These are phyloP conservation scores for Cyberlindnera subsufficiens DNA, from an alignment of 805 yeast species.

Conservation along the genomic window DNA sequence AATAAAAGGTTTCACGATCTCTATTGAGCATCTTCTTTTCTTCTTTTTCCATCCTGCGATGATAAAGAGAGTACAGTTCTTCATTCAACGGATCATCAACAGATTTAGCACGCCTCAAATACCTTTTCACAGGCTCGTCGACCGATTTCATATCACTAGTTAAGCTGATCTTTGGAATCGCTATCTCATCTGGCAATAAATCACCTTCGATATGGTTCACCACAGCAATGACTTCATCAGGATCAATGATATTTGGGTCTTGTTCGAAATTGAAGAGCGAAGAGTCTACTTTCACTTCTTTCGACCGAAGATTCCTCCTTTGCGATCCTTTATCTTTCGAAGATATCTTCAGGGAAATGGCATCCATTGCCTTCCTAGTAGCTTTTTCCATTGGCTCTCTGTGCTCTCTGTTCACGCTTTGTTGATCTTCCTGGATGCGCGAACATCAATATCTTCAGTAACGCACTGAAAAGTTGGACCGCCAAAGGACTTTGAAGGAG, in stretches of 20 bases:
- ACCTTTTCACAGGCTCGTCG: background rate
- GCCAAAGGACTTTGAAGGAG: too few relatives aligned
- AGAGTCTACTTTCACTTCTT: slow-evolving; percentile 14
- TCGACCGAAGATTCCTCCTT: slow-evolving; percentile 14
- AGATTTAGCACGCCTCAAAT: background rate
- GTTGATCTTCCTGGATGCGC: too few relatives aligned
- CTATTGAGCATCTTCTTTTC: slow-evolving; percentile 49
- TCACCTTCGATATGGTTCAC: slow-evolving; percentile 5
- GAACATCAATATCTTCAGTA: too few relatives aligned
- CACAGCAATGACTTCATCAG: slow-evolving; percentile 6
- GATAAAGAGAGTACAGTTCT: slow-evolving; percentile 36
- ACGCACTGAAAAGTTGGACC: too few relatives aligned
- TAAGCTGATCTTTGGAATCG: background rate
- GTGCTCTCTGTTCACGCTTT: too few relatives aligned
- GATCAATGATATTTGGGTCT: slow-evolving; percentile 12
- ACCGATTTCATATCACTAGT: too few relatives aligned
- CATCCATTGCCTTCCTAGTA: background rate
- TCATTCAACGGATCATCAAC: slow-evolving; percentile 41
- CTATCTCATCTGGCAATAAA: slow-evolving; percentile 4
- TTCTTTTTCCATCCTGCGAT: slow-evolving; percentile 56
- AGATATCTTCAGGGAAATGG: too few relatives aligned
- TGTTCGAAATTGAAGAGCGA: slow-evolving; percentile 24
- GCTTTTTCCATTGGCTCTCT: background rate
- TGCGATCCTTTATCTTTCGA: background rate
- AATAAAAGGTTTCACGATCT: slow-evolving; percentile 47